These are phyloP conservation scores for Persicaria maculosa DNA, from an alignment of 148 eudicot species.

Conservation along the genomic window DNA sequence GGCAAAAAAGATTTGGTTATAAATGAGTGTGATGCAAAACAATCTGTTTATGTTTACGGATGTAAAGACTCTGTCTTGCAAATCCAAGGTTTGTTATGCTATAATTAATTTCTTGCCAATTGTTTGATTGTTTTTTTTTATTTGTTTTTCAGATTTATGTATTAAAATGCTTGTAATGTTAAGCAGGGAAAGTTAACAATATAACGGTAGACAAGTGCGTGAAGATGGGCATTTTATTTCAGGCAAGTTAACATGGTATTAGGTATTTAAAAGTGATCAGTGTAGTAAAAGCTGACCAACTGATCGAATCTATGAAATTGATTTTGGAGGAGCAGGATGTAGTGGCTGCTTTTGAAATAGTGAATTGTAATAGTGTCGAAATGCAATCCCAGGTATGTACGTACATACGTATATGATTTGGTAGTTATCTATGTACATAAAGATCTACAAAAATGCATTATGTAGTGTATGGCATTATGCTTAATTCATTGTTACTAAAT, in stretches of 20 bases:
- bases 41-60: constrained; percentile 80
- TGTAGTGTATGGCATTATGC: too few relatives aligned
- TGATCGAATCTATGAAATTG: neutral
- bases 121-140: neutral
- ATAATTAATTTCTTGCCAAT: too few relatives aligned
- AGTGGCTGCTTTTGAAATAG: constrained; percentile 98
- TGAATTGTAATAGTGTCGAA: constrained; percentile 84
- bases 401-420: neutral
- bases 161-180: neutral
- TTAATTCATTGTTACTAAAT: neutral
- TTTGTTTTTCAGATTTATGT: neutral
- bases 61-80: constrained; percentile 89
- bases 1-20: constrained; percentile 70
- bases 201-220: constrained; percentile 93
- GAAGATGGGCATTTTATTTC: constrained; percentile 78
- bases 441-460: too few relatives aligned
- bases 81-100: constrained; percentile 54
- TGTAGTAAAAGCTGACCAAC: too few relatives aligned
- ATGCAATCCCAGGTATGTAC: constrained; percentile 87
- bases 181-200: constrained; percentile 93
- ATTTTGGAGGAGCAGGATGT: constrained; percentile 51
- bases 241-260: constrained; percentile 34
- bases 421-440: neutral
- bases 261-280: too few relatives aligned
- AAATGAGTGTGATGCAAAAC: constrained; percentile 82